Evolutionary conservation across 495 filamentous ascomycete species (phyloP), one percentile per base, ranked within the genome.

Genomic region (Podospora fimiseda): DNA sequence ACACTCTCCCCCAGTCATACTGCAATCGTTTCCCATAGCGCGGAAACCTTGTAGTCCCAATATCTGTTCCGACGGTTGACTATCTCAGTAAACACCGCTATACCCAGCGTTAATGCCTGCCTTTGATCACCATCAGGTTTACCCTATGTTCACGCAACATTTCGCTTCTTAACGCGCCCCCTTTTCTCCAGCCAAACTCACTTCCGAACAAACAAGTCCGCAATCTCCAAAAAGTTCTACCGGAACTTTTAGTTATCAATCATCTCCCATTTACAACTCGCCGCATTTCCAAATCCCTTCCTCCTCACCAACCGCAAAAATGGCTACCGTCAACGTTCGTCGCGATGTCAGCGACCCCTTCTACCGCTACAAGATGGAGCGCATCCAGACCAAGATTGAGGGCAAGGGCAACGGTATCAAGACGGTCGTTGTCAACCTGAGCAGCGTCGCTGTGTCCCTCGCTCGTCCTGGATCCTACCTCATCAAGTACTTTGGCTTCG

Each of bases 331-430:
- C 81, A 98, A 98, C 74, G 91, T 98, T 80, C 92, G 91, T 70
- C 89, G 93, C 73, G 94, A 97, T 88, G 84, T 96, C 75, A 85
- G 83, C 76, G 93, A 98, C 76, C 87, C 88, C 71, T 98, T 96
- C 86, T 98, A 98, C 74, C 93, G 93, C 73, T 98, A 98, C 83
- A 98, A 98, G 82, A 98, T 98, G 93, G 93, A 98, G 76, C 83
- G 81, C 58, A 79, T 98, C 67, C 88, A 91, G 80, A 95, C 93
- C 72, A 98, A 98, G 82, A 93, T 98, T 65, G 93, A 98, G 74
- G 93, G 93, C 72, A 98, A 98, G 75, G 93, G 93, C 53, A 98
- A 98, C 72, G 89, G 89, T 57, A 94, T 94, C 85, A 93, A 94
- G 78, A 93, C 89, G 60, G 89, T 95, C 66, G 85, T 98, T 62